Evolutionary conservation across 805 yeast genomes (phyloP), one percentile per base, ranked within the genome.

Genomic region (Kazachstania africana): DNA sequence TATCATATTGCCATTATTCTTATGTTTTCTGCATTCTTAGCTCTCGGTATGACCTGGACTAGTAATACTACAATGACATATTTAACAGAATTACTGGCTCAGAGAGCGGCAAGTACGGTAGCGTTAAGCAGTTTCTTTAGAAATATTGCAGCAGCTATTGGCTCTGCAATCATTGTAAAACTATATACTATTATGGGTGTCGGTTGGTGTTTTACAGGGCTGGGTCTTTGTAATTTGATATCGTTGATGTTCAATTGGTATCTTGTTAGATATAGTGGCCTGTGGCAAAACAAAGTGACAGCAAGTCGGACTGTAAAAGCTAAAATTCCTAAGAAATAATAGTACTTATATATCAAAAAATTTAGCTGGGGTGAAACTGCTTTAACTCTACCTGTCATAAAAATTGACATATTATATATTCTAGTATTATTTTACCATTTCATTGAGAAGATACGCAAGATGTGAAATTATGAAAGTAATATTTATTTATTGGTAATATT

Each of bases 41-140:
- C 74, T 0, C 66, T 68, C 42, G 75, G 76, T 1, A 60, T 69
- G 59, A 66, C 75, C 0, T 70, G 74, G 68, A 66, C 68, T 19
- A 67, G 69, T 36, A 66, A 68, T 14, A 62, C 70, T 0, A 66
- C 66, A 3, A 69, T 72, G 36, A 67, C 77, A 0, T 71, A 70
- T 43, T 44, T 70, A 29, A 63, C 74, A 1, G 77, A 71, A 37
- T 56, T 70, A 24, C 55, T 68, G 9, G 55, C 64, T 4, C 63
- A 60, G 2, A 69, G 66, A 39, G 68, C 75, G 1, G 72, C 76
- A 1, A 60, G 72, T 0, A 59, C 65, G 31, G 72, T 71, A 16
- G 74, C 78, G 1, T 47, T 71, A 28, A 71, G 71, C 1, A 70
- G 71, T 36, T 53, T 68, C 32, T 61, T 68, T 44, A 59, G 78